phyloP scores from a whole-genome alignment of 2,329 filamentous ascomycete species.

The Talaromyces sp. region DNA sequence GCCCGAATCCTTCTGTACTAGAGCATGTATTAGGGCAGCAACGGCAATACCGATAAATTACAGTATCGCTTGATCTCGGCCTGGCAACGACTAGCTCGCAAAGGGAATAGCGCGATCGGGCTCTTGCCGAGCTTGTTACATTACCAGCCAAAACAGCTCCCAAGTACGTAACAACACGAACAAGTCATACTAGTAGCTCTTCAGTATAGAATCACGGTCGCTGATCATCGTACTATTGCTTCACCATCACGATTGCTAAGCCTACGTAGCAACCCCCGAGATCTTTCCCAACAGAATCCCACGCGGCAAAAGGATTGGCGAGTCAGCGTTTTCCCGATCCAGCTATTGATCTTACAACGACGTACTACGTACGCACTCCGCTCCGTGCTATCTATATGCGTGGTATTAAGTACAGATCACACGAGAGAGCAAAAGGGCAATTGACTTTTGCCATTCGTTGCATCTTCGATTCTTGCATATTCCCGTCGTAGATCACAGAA shows the following conservation, averaged over 20 bases:
- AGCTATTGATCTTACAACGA: neutral
- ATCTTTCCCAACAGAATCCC: neutral
- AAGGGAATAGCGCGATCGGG: neutral
- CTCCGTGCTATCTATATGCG: neutral
- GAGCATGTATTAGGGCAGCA: neutral
- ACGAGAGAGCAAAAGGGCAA: neutral
- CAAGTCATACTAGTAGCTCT: neutral
- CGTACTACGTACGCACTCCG: neutral
- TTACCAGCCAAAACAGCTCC: neutral
- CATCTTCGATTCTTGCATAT: neutral
- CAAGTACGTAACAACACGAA: too few species aligned
- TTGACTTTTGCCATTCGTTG: neutral
- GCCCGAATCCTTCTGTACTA: neutral
- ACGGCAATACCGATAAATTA: neutral
- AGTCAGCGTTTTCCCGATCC: neutral
- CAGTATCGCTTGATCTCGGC: conserved; percentile 14
- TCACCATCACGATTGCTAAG: neutral
- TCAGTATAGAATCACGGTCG: neutral
- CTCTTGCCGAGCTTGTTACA: neutral
- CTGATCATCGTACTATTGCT: neutral
- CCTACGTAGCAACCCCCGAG: neutral
- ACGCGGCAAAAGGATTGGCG: neutral
- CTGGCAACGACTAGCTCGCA: neutral
- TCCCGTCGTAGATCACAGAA: neutral
- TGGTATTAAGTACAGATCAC: neutral